Conservation (phyloP, 768 basidiomycete genomes). For the Lentinus tigrinus region DNA sequence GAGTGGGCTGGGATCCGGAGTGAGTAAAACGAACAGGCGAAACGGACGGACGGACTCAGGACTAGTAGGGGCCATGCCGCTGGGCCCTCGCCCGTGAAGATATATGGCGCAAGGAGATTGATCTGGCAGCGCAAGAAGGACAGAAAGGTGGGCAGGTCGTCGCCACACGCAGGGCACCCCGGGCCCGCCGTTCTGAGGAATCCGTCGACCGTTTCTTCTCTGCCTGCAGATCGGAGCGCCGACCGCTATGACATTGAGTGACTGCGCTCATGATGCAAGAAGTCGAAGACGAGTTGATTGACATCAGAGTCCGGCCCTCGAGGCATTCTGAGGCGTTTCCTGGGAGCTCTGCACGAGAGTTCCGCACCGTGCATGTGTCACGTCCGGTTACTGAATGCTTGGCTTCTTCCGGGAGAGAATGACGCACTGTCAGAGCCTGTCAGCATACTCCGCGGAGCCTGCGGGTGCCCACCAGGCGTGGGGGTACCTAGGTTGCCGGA, state of each 20-base stretch:
- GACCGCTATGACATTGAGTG: conserved; percentile 13
- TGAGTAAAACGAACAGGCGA: neutral
- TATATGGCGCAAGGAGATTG: neutral
- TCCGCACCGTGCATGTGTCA: neutral
- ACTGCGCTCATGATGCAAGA: conserved; percentile 19
- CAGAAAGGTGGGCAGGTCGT: conserved; percentile 1
- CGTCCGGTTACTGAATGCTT: conserved; percentile 11
- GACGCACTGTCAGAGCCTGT: neutral
- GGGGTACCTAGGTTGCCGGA: conserved; percentile 16
- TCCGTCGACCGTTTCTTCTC: conserved; percentile 2
- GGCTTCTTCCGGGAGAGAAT: conserved; percentile 13
- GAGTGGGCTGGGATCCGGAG: neutral
- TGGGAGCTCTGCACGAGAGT: neutral
- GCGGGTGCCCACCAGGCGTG: neutral
- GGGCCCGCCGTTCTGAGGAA: conserved; percentile 9
- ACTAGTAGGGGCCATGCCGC: neutral
- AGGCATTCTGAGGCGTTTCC: conserved; percentile 10
- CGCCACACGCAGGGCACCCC: conserved; percentile 2
- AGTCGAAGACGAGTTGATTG: conserved; percentile 18
- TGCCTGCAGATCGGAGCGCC: conserved; percentile 17
- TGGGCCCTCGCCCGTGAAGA: neutral
- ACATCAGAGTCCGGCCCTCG: conserved; percentile 18
- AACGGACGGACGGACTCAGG: neutral
- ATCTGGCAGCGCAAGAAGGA: conserved; percentile 6
- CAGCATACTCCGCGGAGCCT: neutral